Conservation (phyloP, 2,329 filamentous ascomycete genomes). For the Venturia effusa region DNA sequence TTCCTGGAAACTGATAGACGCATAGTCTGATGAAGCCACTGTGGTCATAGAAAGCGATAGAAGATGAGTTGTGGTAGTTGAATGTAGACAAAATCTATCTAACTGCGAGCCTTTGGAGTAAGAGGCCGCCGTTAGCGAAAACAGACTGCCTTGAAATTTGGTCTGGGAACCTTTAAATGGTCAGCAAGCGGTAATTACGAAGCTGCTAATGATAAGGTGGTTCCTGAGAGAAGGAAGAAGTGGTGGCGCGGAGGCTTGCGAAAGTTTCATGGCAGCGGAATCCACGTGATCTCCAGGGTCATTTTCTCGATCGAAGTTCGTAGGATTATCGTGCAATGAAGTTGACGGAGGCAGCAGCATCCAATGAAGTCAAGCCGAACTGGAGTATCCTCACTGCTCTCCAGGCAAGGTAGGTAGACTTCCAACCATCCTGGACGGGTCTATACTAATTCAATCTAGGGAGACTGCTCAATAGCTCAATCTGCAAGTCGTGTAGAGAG, state of each 20-base stretch:
- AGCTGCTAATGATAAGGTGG: conserved; percentile 86
- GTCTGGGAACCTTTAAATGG: conserved; percentile 88
- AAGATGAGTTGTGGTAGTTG: neutral
- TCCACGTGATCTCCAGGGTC: neutral
- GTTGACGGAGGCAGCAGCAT: too few relatives aligned
- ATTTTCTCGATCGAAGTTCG: too few relatives aligned
- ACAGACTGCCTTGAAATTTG: conserved; percentile 58
- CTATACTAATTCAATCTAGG: conserved; percentile 7
- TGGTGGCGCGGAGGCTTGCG: too few relatives aligned
- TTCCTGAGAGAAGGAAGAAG: conserved; percentile 7
- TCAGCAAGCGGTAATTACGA: conserved; percentile 58
- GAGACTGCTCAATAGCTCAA: conserved; percentile 17
- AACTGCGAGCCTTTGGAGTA: conserved; percentile 70
- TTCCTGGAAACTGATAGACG: too few relatives aligned
- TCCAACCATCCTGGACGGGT: neutral
- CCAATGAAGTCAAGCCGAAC: conserved; percentile 1
- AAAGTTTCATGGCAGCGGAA: neutral
- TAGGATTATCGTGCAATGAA: too few relatives aligned
- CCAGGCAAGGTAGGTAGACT: neutral
- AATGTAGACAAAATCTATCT: conserved; percentile 93
- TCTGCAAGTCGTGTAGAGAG: conserved; percentile 35
- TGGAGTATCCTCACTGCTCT: neutral
- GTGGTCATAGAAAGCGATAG: neutral
- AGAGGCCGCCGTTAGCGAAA: conserved; percentile 98
- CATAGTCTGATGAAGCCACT: too few relatives aligned